Evolutionary conservation across 306 rosid genomes (phyloP), one percentile per base, ranked within the genome.

Genomic region (Prunus davidiana): DNA sequence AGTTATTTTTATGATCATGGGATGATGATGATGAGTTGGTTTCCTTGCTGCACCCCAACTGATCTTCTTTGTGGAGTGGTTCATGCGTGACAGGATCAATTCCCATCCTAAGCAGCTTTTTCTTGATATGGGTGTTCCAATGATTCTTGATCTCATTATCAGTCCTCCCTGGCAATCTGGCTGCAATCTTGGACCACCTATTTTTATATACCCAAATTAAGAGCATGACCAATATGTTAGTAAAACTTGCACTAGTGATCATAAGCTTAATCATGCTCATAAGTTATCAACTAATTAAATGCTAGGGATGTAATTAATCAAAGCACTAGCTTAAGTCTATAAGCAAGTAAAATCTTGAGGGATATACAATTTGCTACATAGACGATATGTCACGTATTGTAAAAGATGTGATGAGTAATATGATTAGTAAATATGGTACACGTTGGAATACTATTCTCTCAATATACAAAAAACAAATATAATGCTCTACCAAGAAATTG

Each of bases 181-280:
- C 88, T 45, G 97, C 98, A 80, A 93, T 93, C 86, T 88, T 93
- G 52, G 98, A 93, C 98, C 98, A 93, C 83, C 98, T 93, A 65
- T 49, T 28, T 30, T 11, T 16, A 38, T 7, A 64, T 27, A 8
- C 1, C 38, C 32, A 64, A 34, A 66, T 54, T 49, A 50, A 32
- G 62, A 34, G 43, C 27, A 32, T 9, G 18, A 16, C 1, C 9
- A 19, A 16, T 52, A 20, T 34, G 7, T 71, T 7, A 30, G 43
- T 58, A 58, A 58, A 58, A 22, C 64, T 58, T 58, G 8, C 10
- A 5, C 2, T 58, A 24, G 12, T 12, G 9, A 24, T 22, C 16
- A 58, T 24, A 58, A 58, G 62, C 62, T 58, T 58, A 24, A 58
- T 58, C 16, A 6, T 24, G 14, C 64, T 58, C 32, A 24, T 24